Conservation (phyloP, 75 land plant species). For the Sequoiadendron giganteum region DNA sequence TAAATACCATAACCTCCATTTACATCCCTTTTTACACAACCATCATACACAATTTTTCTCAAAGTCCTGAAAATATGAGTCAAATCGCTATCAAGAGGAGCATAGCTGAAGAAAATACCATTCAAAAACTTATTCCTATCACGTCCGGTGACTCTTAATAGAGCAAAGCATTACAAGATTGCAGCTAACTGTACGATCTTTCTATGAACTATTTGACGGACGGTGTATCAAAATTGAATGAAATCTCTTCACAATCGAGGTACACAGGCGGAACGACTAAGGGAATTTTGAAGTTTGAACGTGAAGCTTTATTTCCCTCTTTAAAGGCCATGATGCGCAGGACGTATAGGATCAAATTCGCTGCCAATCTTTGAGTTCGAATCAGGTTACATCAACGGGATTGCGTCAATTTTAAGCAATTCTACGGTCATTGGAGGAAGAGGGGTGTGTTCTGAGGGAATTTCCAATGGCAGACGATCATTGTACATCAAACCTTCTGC, state of each 20-base stretch:
- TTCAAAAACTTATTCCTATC: not conserved
- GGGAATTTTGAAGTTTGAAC: too few species aligned
- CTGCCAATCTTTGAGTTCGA: not conserved
- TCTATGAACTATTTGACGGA: not conserved
- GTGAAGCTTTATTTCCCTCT: too few species aligned
- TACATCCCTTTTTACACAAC: too few species aligned
- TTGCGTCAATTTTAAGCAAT: too few species aligned
- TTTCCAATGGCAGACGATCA: not conserved
- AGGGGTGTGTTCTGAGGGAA: too few species aligned
- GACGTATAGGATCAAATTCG: not conserved
- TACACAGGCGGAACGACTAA: too few species aligned
- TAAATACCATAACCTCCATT: too few species aligned
- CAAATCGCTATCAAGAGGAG: not conserved
- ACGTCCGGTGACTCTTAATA: not conserved
- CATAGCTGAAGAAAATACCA: not conserved
- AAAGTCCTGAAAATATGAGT: not conserved
- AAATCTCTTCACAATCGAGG: not conserved
- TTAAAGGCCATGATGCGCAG: too few species aligned
- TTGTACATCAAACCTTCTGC: slow-evolving; percentile 24
- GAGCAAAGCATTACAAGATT: not conserved
- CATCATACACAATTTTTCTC: too few species aligned
- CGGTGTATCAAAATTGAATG: not conserved
- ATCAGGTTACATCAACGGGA: too few species aligned
- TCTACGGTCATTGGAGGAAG: too few species aligned
- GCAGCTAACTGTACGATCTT: not conserved